Conservation (phyloP, 306 rosid genomes). For the Fragaria nilgerrensis region DNA sequence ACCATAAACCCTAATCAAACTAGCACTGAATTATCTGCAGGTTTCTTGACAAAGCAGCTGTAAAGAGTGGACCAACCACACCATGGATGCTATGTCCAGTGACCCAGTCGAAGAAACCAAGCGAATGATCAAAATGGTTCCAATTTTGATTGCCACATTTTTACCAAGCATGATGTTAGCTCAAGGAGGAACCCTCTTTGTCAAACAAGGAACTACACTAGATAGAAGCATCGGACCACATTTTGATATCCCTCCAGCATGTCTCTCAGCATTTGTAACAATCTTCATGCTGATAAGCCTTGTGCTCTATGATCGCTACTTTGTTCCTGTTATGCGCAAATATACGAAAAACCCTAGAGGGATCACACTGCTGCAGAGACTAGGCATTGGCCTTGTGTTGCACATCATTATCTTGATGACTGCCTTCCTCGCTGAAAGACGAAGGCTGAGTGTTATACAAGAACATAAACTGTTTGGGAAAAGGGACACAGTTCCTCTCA, state of each 20-base stretch:
- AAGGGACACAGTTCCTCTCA: slow-evolving; percentile 49
- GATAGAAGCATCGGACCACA: slow-evolving; percentile 53
- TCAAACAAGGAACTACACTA: slow-evolving; percentile 67
- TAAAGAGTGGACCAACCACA: slow-evolving; percentile 36
- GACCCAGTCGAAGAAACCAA: slow-evolving; percentile 89
- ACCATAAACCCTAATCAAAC: not conserved
- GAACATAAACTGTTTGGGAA: slow-evolving; percentile 29
- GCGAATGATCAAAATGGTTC: slow-evolving; percentile 75
- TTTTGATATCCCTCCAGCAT: slow-evolving; percentile 63
- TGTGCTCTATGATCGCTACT: slow-evolving; percentile 50
- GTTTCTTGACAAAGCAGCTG: slow-evolving; percentile 73
- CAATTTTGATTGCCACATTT: slow-evolving; percentile 54
- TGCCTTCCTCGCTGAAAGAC: slow-evolving; percentile 53
- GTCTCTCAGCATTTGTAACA: slow-evolving; percentile 47
- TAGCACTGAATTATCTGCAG: slow-evolving; percentile 29
- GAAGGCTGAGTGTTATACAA: slow-evolving; percentile 48
- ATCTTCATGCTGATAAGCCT: slow-evolving; percentile 61
- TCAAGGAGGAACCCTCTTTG: slow-evolving; percentile 50
- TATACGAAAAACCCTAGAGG: slow-evolving; percentile 82
- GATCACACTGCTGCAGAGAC: slow-evolving; percentile 75
- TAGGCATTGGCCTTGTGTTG: slow-evolving; percentile 63
- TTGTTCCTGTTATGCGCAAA: slow-evolving; percentile 44
- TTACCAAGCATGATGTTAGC: slow-evolving; percentile 51
- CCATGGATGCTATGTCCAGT: slow-evolving; percentile 66
- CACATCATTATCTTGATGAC: slow-evolving; percentile 42